Base-by-base conservation (phyloP, 805 yeast species). In the Kluyveromyces dobzhanskii region DNA sequence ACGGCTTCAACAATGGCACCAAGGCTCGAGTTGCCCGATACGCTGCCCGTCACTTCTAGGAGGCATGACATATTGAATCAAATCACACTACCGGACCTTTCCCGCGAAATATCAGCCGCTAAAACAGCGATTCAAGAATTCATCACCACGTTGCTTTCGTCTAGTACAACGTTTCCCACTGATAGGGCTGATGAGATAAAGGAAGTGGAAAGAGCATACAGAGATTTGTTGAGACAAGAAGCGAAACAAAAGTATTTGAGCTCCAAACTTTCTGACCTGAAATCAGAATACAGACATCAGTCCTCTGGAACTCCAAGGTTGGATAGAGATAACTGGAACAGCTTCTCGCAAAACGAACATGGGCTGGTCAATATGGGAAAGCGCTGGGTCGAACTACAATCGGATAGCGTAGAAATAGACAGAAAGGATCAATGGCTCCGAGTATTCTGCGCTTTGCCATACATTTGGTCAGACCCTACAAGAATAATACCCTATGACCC, bases 391-490 rank as follows among this genome's bases (percentile, higher is more conserved):
- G 13, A 34, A 3, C n/a, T 16, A 17, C 42, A 47, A 23, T 44
- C 52, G 3, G 35, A 44, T 9, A 11, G 44, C 1, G 9, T 50
- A 7, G 45, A 45, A 18, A 25, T 17, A 11, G 35, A 29, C 3
- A 23, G 40, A 23, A 28, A 26, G 3, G 17, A 32, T 16, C 37
- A 34, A 24, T 34, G 37, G 37, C 30, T 34, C 14, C 37, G 35
- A n/a, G 49, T 56, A 6, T 44, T 75, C 25, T 65, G 64, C 31
- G 68, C 68, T 31, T 64, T 70, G 6, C 50, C 68, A 1, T 72
- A 73, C 49, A 70, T 82, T 5, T 51, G 77, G 13, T 57, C 67
- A 2, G 67, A 77, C 44, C 92, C 92, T 0, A 71, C 72, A 23
- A 74, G 73, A 21, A 79, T 84, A 5, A 49, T 82, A 14, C 85